Evolutionary conservation across 169 alveolate genomes (phyloP), one percentile per base, ranked within the genome.

Genomic region (Besnoitia besnoiti): DNA sequence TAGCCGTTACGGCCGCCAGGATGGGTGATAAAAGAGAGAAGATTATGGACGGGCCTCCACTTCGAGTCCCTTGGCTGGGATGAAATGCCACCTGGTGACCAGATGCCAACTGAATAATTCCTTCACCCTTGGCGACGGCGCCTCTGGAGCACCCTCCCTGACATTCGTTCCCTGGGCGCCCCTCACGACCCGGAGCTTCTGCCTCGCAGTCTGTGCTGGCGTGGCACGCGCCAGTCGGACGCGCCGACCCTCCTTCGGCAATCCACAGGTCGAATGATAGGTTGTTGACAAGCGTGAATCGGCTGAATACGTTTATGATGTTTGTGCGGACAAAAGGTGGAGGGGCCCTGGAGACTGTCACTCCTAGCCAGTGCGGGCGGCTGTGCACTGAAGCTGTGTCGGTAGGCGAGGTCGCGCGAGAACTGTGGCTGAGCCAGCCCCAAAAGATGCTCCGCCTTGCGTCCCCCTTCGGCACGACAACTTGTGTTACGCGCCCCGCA

Each of bases 311-410:
- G 88, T 89, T 84, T 47, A 91, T 51, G 46, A 91, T 50, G 46
- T 87, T 91, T 14, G 94, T 80, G 62, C 94, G 94, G 35, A 82
- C 84, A 79, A 91, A 91, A 4, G 94, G 94, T 61, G 94, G 94
- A n/a, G 94, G 94, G 40, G 91, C 94, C 39, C 82, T 84, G 2
- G 91, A 21, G 59, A 84, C 94, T 30, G 67, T 61, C 39, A 91
- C 91, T 51, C 94, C 94, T 40, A 73, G 82, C 82, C 82, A 73
- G 46, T 73, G 82, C 39, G 82, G 82, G 24, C 7, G 82, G 82
- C 12, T n/a, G 8, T n/a, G 46, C 12, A 16, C 30, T 55, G 33
- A 19, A 3, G 67, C 67, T 19, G 12, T 55, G 33, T 21, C 3
- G 67, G 5, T 16, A 5, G 67, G 24, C 30, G 67, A 21, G 14